Evolutionary conservation across 2,329 filamentous ascomycete species (phyloP).

Genomic region (Mycosphaerelloides madeirae): DNA sequence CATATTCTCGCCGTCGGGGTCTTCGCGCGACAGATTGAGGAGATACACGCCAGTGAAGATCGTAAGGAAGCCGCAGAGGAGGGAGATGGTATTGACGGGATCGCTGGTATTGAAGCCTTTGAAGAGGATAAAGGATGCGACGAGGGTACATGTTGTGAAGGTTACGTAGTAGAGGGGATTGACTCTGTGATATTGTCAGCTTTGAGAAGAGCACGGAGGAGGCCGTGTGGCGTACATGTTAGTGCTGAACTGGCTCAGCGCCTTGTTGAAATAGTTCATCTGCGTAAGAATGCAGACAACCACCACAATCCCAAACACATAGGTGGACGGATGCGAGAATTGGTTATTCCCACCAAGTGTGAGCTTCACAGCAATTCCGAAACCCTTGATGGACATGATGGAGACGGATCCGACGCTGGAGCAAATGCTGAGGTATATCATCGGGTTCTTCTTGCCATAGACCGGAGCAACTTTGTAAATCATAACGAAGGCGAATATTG

Average conservation of each 20-base stretch:
- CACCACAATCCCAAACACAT: conserved; percentile 93
- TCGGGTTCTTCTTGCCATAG: conserved; percentile 90
- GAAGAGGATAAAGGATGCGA: conserved; percentile 94
- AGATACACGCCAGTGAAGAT: conserved; percentile 96
- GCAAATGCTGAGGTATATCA: conserved; percentile 96
- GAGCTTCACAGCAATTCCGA: conserved; percentile 94
- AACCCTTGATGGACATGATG: conserved; percentile 98
- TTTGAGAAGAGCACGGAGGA: conserved; percentile 58
- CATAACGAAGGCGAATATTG: conserved; percentile 83
- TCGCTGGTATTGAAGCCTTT: conserved; percentile 93
- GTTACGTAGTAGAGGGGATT: conserved; percentile 97
- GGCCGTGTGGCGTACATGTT: conserved; percentile 79
- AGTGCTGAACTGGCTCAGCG: conserved; percentile 90
- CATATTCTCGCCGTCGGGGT: conserved; percentile 72
- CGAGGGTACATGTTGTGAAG: conserved; percentile 89
- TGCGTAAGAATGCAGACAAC: conserved; percentile 92
- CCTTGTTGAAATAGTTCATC: conserved; percentile 99
- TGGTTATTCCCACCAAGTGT: conserved; percentile 92
- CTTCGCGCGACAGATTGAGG: conserved; percentile 87
- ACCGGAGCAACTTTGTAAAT: conserved; percentile 89
- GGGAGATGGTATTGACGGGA: conserved; percentile 82
- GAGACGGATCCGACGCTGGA: conserved; percentile 95
- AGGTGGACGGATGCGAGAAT: conserved; percentile 90
- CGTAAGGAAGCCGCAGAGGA: conserved; percentile 86
- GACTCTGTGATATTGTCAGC: conserved; percentile 55